These are phyloP conservation scores for Quercus wislizeni DNA, from an alignment of 306 rosid genomes.

Conservation along the genomic window DNA sequence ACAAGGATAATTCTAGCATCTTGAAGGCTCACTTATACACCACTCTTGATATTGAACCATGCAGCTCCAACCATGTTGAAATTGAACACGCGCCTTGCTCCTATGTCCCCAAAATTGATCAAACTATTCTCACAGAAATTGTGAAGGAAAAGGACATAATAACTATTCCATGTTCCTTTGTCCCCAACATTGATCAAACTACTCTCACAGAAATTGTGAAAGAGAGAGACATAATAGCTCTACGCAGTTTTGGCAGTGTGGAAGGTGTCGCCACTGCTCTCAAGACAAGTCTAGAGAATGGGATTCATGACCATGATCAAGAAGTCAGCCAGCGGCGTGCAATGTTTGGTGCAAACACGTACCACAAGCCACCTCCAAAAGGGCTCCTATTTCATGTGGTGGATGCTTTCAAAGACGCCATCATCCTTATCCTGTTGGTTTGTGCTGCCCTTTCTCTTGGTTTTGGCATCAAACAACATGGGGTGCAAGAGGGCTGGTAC, in stretches of 20 bases:
- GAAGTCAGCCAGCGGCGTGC: constrained; percentile 33
- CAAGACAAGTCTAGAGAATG: constrained; percentile 37
- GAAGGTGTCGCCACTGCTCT: constrained; percentile 41
- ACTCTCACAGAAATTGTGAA: constrained; percentile 44
- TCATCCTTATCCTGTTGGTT: constrained; percentile 61
- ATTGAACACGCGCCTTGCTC: not conserved
- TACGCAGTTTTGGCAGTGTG: constrained; percentile 39
- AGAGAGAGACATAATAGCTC: constrained; percentile 35
- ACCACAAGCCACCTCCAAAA: constrained; percentile 61
- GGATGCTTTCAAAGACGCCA: constrained; percentile 77
- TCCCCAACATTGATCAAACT: constrained; percentile 22
- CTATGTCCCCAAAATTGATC: not conserved
- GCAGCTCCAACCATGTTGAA: not conserved
- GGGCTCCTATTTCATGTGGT: constrained; percentile 51
- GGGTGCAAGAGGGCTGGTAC: constrained; percentile 77
- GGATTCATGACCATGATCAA: constrained; percentile 36
- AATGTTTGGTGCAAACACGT: constrained; percentile 66
- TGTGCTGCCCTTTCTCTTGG: constrained; percentile 83
- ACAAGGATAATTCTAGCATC: constrained; percentile 10
- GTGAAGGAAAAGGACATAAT: no score
- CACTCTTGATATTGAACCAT: constrained; percentile 32
- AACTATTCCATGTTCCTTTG: not conserved
- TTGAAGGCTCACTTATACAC: constrained; percentile 22
- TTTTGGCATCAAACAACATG: constrained; percentile 76
- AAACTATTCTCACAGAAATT: not conserved